phyloP scores from a whole-genome alignment of 2,329 filamentous ascomycete genomes.

The Paecilomyces fulvus region DNA sequence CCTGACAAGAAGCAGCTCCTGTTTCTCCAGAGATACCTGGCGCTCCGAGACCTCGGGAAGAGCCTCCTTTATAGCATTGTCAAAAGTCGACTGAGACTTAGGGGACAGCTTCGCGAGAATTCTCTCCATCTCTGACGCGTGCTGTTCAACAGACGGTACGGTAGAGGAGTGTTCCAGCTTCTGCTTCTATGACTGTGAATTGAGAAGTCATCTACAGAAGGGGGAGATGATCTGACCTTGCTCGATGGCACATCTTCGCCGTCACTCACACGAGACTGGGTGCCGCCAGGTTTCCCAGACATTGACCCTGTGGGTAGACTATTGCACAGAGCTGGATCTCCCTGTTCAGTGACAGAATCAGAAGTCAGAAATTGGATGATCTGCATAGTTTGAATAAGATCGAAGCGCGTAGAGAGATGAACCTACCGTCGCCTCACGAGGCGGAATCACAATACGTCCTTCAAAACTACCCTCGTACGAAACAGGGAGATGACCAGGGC shows the following conservation, averaged over 20 bases:
- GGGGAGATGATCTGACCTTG: slow-evolving; percentile 26
- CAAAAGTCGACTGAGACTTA: slow-evolving; percentile 17
- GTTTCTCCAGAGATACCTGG: slow-evolving; percentile 51
- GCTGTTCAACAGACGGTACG: slow-evolving; percentile 17
- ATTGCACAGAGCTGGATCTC: slow-evolving; percentile 16
- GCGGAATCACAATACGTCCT: slow-evolving; percentile 11
- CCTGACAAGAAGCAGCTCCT: slow-evolving; percentile 43
- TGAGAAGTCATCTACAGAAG: slow-evolving; percentile 1
- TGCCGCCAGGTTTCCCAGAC: slow-evolving; percentile 26
- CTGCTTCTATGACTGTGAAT: slow-evolving; percentile 38
- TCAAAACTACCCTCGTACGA: slow-evolving; percentile 13
- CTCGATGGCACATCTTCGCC: slow-evolving; percentile 18
- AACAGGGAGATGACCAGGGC: slow-evolving; percentile 11
- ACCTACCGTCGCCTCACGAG: slow-evolving; percentile 21
- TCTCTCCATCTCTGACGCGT: slow-evolving; percentile 54
- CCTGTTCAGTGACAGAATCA: slow-evolving; percentile 13
- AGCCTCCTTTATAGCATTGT: slow-evolving; percentile 28
- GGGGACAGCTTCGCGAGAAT: slow-evolving; percentile 38
- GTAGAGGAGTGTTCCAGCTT: slow-evolving; percentile 35
- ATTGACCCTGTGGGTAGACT: slow-evolving; percentile 23
- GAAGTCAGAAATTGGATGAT: background rate
- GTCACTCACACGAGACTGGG: slow-evolving; percentile 16
- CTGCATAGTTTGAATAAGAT: background rate
- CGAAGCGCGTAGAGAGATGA: background rate
- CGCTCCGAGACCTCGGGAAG: slow-evolving; percentile 68